Evolutionary conservation across 345 rosid species (phyloP).

Genomic region (Mallotus nudiflorus): DNA sequence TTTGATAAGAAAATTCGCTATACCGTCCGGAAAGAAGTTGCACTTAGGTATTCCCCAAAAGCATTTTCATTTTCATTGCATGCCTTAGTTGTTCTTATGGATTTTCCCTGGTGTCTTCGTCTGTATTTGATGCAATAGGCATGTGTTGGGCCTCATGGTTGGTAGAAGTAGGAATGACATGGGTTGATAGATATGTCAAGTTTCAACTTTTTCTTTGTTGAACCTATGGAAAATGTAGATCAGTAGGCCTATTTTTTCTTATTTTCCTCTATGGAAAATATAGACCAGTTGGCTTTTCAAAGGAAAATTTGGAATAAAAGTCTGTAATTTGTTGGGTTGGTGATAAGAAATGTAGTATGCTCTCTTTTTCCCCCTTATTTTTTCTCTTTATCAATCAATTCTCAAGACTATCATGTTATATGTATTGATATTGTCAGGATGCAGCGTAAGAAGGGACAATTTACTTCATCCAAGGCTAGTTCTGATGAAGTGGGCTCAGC

Average conservation of each 20-base stretch:
- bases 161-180: background rate
- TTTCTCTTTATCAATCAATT: background rate
- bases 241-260: background rate
- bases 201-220: background rate
- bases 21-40: constrained; percentile 46
- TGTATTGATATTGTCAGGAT: constrained; percentile 33
- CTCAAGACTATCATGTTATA: background rate
- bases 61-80: background rate
- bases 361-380: background rate
- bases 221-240: background rate
- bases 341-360: background rate
- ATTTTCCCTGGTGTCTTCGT: too few species aligned
- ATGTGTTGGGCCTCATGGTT: background rate
- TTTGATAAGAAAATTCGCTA: constrained; percentile 51
- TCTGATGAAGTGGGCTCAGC: constrained; percentile 37
- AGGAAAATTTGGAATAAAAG: background rate
- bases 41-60: constrained; percentile 34
- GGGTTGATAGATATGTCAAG: background rate
- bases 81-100: background rate
- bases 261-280: background rate
- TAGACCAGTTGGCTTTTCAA: background rate
- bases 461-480: constrained; percentile 36
- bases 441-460: constrained; percentile 52
- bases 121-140: too few species aligned
- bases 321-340: background rate